Evolutionary conservation across 129 eudicot genomes (phyloP).

Genomic region (Artemisia tridentata): DNA sequence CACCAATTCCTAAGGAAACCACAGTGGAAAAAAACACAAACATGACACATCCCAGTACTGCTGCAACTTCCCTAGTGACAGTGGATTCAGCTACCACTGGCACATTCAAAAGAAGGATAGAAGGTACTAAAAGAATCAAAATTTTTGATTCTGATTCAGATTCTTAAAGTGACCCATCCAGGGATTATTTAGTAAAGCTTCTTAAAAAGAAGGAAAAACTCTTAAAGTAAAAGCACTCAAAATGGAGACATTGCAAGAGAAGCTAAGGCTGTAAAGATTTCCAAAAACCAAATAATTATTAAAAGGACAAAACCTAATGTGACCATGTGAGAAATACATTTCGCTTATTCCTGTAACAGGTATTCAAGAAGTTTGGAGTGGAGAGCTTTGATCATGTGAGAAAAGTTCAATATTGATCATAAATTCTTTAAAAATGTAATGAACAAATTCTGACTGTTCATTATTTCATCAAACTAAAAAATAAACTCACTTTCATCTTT

Average conservation of each 20-base stretch:
- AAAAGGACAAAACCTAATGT: conserved; percentile 44
- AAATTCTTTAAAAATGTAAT: too few species aligned
- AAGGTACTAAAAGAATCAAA: conserved; percentile 36
- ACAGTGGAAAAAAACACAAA: too few species aligned
- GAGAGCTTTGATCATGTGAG: conserved; percentile 31
- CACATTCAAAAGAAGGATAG: conserved; percentile 28
- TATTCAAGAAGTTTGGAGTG: conserved; percentile 36
- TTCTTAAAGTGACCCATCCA: conserved; percentile 47
- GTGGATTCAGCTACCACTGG: conserved; percentile 40
- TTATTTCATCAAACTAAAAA: too few species aligned
- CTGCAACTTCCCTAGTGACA: not conserved
- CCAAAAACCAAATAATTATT: conserved; percentile 70
- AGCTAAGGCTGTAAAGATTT: conserved; percentile 43
- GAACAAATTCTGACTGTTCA: too few species aligned
- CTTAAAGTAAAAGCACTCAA: conserved; percentile 44
- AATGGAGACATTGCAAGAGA: conserved; percentile 58
- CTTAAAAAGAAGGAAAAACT: conserved; percentile 59
- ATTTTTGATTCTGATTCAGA: conserved; percentile 56
- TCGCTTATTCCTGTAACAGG: not conserved
- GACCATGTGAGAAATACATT: not conserved
- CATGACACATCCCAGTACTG: too few species aligned
- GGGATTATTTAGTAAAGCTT: conserved; percentile 69
- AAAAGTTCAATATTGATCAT: too few species aligned
- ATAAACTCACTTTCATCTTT: too few species aligned
- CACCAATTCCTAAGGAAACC: too few species aligned